phyloP scores from a whole-genome alignment of 2,329 filamentous ascomycete species.

The Parafenestella ontariensis region DNA sequence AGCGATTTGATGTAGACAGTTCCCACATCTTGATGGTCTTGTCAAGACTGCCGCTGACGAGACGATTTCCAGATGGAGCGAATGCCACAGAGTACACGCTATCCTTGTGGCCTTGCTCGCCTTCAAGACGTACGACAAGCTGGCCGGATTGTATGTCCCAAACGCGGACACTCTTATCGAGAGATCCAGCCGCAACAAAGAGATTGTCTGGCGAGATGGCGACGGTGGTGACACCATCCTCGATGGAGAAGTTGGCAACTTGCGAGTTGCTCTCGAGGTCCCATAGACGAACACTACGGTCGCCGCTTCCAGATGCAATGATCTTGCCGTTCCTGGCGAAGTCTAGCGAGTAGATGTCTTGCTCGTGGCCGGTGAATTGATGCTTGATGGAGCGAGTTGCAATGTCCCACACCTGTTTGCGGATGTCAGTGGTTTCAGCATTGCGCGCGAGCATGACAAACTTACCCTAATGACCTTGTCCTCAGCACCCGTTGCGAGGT shows the following conservation, averaged over 20 bases:
- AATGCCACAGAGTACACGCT: slow-evolving; percentile 97
- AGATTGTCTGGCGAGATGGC: slow-evolving; percentile 96
- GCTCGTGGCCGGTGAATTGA: slow-evolving; percentile 95
- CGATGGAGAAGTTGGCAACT: slow-evolving; percentile 85
- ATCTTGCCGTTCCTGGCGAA: slow-evolving; percentile 92
- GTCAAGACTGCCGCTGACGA: slow-evolving; percentile 93
- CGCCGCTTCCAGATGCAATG: slow-evolving; percentile 94
- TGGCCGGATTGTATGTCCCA: slow-evolving; percentile 91
- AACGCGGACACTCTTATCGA: slow-evolving; percentile 97
- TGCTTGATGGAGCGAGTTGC: slow-evolving; percentile 81
- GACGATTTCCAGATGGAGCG: slow-evolving; percentile 87
- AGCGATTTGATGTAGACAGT: slow-evolving; percentile 73
- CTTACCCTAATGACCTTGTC: slow-evolving; percentile 95
- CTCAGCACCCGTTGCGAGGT: slow-evolving; percentile 93
- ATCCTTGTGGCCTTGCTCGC: slow-evolving; percentile 93
- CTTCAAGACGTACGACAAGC: slow-evolving; percentile 89
- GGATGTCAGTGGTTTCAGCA: slow-evolving; percentile 10
- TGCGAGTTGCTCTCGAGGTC: slow-evolving; percentile 86
- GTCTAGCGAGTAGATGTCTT: slow-evolving; percentile 97
- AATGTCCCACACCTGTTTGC: slow-evolving; percentile 88
- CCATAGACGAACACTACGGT: slow-evolving; percentile 94
- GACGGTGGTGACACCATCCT: slow-evolving; percentile 96
- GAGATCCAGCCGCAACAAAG: slow-evolving; percentile 90
- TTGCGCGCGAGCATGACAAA: slow-evolving; percentile 15
- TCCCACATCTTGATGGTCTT: slow-evolving; percentile 99